Base-by-base conservation (phyloP, 371 early-diverging fungal species). In the Mucor velutinosus region DNA sequence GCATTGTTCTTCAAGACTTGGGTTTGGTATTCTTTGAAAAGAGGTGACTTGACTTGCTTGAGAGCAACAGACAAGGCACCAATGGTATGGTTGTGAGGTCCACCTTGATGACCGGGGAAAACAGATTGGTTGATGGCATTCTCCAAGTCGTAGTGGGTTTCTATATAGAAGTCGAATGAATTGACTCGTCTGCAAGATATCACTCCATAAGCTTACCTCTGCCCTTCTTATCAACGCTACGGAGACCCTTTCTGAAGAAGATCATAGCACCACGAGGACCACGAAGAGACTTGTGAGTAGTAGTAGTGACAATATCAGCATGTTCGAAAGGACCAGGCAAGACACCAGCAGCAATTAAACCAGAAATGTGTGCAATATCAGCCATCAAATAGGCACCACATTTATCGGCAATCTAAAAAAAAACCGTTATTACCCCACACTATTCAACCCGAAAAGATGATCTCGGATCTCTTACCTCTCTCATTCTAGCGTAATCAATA, bases 1-100 rank as follows among this genome's bases (percentile, higher is more conserved):
- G 87, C 85, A 25, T 97, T 91, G 85, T 99, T 99, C 65, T 86
- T 87, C 62, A 94, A 79, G 58, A 99, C 99, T 82, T 97, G 97
- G 76, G 88, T 84, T 71, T 94, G 93, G 76, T 99, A 99, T 73
- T 89, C 82, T 75, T 92, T 92, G 87, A 98, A 99, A 81, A 95
- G 95, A 62, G 95, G 95, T 32, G 91, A 81, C 47, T 88, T 89
- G 23, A 93, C 98, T 86, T 98, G 98, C 87, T 97, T 95, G 60
- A 99, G 85, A 2, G 99, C 97, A 57, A 99, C 99, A 41, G 99
- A 97, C 19, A 99, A 83, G 30, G 94, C 99, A 43, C 98, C 96
- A 80, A 99, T 99, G 62, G 99, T 99, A 90, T 99, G 97, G 92
- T 99, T 99, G 92, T 99, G 99, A 21, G 99, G 99, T 7, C 99